Evolutionary conservation across 495 filamentous ascomycete species (phyloP), one percentile per base, ranked within the genome.

Genomic region (Neurospora intermedia): DNA sequence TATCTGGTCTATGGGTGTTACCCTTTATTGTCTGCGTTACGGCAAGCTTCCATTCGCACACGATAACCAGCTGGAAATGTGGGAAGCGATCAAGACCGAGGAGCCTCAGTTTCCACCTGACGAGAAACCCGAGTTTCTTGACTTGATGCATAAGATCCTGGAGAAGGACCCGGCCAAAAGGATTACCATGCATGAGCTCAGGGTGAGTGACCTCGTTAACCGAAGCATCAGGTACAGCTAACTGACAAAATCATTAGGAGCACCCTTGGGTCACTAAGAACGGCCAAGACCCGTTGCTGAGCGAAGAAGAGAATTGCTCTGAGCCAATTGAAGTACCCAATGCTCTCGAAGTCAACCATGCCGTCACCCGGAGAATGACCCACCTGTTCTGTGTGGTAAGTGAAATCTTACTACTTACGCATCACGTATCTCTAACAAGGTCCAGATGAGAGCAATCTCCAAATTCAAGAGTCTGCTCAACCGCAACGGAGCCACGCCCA

Each of bases 1-100:
- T 82, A 92, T 98, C 40, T 99, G 96, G 96, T 97, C 96, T 0
- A 99, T 99, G 96, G 96, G 96, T 9, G 91, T 98, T 3, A 95
- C 94, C 1, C 82, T 99, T 15, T 98, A 97, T 78, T 99, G 96
- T 80, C 86, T 99, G 27, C 87, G 92, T 54, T 99, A 96, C 80
- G 96, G 96, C 16, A 85, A 82, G 54, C 88, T 99, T 62, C 96
- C 96, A 0, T 99, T 98, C 76, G 91, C 92, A 75, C 86, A 91
- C 71, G 82, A 86, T 11, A 90, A 88, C 41, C 89, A 98, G 43
- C 84, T 98, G 48, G 94, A 97, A 38, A 87, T 98, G 70, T 98
- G 95, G 76, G 90, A 97, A 74, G 89, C 93, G 8, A 98, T 99
- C 79, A 90, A 90, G 73, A 88, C 84, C 20, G 90, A 96, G 69